Percentiles rank a stretch among this genome's conserved stretches.
phyloP scores from a whole-genome alignment of 2,329 filamentous ascomycete species.

The Alternaria conjuncta region DNA sequence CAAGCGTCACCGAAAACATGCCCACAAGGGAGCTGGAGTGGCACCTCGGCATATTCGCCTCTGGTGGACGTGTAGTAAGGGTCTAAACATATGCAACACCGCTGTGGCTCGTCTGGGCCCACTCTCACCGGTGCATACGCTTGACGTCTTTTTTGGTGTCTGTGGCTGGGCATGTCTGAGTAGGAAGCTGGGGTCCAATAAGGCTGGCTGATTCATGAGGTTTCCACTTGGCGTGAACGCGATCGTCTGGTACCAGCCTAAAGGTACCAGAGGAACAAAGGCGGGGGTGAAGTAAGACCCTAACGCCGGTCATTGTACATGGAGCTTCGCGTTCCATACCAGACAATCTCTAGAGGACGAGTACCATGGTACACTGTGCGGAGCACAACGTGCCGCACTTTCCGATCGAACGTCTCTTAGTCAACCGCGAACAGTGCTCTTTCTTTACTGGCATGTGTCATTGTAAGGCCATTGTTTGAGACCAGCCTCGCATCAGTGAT shows the following conservation, averaged over 20 bases:
- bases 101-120: not conserved
- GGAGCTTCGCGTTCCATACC: not conserved
- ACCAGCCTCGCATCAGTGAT: not conserved
- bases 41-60: slow-evolving; percentile 10
- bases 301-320: not conserved
- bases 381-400: slow-evolving; percentile 1
- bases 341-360: not conserved
- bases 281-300: slow-evolving; percentile 6
- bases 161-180: slow-evolving; percentile 2
- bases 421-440: not conserved
- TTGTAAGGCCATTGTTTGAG: not conserved
- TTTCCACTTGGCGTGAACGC: slow-evolving; percentile 1
- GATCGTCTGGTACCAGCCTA: slow-evolving; percentile 8
- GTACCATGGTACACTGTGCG: not conserved
- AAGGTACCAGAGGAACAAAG: not conserved
- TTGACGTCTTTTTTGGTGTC: not conserved
- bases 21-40: slow-evolving; percentile 16
- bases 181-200: not conserved
- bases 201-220: not conserved
- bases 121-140: slow-evolving; percentile 7
- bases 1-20: slow-evolving; percentile 24
- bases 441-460: not conserved
- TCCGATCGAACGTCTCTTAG: not conserved
- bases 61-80: slow-evolving; percentile 7
- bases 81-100: slow-evolving; percentile 22